These are phyloP conservation scores for Pleurotus ostreatus DNA, from an alignment of 768 basidiomycete genomes.

Conservation along the genomic window DNA sequence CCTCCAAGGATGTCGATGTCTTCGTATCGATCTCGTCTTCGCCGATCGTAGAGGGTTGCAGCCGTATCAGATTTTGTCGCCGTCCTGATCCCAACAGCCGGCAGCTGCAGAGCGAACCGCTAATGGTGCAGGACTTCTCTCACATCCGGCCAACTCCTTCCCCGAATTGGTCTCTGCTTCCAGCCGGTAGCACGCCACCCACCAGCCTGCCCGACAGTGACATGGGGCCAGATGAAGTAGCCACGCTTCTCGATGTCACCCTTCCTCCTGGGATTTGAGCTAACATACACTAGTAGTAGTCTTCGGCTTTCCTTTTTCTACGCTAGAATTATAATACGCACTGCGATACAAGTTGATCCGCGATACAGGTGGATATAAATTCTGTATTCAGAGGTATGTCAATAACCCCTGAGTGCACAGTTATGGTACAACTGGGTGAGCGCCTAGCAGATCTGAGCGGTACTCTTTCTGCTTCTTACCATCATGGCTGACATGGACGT, in stretches of 20 bases:
- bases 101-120: slow-evolving; percentile 25
- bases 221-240: background rate
- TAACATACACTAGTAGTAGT: no score
- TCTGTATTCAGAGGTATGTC: no score
- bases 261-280: background rate
- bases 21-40: slow-evolving; percentile 65
- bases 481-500: slow-evolving; percentile 66
- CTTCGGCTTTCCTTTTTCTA: no score
- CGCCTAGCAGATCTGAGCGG: no score
- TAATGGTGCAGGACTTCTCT: slow-evolving; percentile 79
- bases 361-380: no score
- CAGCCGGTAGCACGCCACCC: slow-evolving; percentile 4
- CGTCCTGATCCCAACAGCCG: slow-evolving; percentile 41
- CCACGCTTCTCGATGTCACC: background rate
- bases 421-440: no score
- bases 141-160: slow-evolving; percentile 75
- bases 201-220: background rate
- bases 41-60: slow-evolving; percentile 79
- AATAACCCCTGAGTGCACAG: no score
- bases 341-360: no score
- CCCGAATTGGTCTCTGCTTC: slow-evolving; percentile 62
- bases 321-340: no score
- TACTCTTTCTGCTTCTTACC: background rate
- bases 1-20: slow-evolving; percentile 58
- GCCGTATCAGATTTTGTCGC: slow-evolving; percentile 52